These are phyloP conservation scores for Saksenaea oblongispora DNA, from an alignment of 371 early-diverging fungal genomes.

Conservation along the genomic window DNA sequence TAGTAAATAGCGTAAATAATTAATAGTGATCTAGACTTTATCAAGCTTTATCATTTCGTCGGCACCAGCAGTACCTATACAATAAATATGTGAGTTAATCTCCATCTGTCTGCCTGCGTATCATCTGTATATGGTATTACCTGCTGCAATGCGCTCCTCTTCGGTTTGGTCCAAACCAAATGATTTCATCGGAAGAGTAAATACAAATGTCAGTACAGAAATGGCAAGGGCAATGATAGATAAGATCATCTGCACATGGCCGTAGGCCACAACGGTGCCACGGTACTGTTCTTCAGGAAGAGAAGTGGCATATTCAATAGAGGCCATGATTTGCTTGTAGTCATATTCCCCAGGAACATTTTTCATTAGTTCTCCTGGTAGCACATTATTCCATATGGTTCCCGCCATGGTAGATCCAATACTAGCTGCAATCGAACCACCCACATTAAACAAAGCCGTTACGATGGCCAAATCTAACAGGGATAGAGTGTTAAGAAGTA, in stretches of 20 bases:
- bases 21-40: neutral
- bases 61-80: neutral
- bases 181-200: conserved; percentile 34
- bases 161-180: conserved; percentile 26
- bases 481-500: no score
- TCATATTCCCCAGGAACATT: conserved; percentile 44
- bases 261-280: conserved; percentile 29
- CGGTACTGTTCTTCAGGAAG: conserved; percentile 34
- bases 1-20: neutral
- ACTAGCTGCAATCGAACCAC: conserved; percentile 37
- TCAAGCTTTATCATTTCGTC: neutral
- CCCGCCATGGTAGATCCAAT: conserved; percentile 40
- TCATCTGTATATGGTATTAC: neutral
- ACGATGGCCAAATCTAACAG: conserved; percentile 40
- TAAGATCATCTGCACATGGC: conserved; percentile 31
- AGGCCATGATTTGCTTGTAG: conserved; percentile 20
- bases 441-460: conserved; percentile 34
- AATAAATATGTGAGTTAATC: neutral
- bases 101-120: neutral
- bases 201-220: conserved; percentile 22
- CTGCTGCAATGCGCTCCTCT: conserved; percentile 1
- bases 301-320: conserved; percentile 20
- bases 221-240: conserved; percentile 31
- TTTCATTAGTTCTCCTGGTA: conserved; percentile 30
- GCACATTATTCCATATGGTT: conserved; percentile 39